Conservation (phyloP, 768 basidiomycete genomes). For the Ramaria rubella region DNA sequence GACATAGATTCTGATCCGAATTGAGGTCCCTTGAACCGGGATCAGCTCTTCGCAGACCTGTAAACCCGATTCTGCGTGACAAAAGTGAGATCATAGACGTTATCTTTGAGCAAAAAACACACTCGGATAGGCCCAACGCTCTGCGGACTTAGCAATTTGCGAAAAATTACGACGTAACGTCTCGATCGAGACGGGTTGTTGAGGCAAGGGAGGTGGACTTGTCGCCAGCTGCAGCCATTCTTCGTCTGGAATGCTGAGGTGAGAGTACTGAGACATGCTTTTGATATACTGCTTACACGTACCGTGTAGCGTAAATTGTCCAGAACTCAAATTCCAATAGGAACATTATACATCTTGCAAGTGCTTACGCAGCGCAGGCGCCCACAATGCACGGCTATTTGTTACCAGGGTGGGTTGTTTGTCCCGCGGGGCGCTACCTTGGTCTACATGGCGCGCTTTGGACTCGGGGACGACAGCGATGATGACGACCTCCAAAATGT, state of each 20-base stretch:
- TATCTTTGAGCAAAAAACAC: not conserved
- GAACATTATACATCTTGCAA: no score
- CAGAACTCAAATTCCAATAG: no score
- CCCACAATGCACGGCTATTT: not conserved
- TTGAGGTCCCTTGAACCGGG: not conserved
- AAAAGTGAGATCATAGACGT: not conserved
- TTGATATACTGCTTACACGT: no score
- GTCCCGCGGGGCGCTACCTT: not conserved
- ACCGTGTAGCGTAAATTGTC: no score
- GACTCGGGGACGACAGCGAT: constrained; percentile 7
- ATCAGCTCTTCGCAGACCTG: not conserved
- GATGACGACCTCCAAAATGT: not conserved
- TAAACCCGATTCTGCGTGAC: not conserved
- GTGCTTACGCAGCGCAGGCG: no score
- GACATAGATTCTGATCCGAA: not conserved
- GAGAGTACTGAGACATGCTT: constrained; percentile 3
- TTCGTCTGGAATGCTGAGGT: not conserved
- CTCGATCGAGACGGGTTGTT: not conserved
- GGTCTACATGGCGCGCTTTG: constrained; percentile 7
- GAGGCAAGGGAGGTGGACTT: not conserved
- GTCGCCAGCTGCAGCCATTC: not conserved
- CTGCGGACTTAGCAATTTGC: not conserved
- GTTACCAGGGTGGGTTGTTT: not conserved
- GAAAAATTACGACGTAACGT: not conserved
- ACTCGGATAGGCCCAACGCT: not conserved